phyloP scores from a whole-genome alignment of 768 basidiomycete genomes.

The Termitomyces sp. region DNA sequence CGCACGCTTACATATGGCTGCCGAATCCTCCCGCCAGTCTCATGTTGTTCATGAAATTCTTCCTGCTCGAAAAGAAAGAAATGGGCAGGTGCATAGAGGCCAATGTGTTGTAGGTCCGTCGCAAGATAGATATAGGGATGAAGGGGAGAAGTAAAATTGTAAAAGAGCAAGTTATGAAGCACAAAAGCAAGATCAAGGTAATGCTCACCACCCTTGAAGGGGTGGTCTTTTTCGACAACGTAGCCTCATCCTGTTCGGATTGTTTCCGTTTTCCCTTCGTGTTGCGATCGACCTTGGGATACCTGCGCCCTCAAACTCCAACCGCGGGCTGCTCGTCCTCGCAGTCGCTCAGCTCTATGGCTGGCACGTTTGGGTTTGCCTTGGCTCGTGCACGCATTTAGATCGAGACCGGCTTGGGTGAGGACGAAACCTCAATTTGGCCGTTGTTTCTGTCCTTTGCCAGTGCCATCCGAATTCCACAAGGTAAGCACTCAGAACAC shows the following conservation, averaged over 20 bases:
- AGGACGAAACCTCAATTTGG: slow-evolving; percentile 10
- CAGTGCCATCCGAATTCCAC: not conserved
- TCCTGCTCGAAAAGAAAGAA: slow-evolving; percentile 36
- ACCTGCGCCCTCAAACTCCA: slow-evolving; percentile 19
- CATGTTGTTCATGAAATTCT: slow-evolving; percentile 18
- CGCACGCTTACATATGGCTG: slow-evolving; percentile 33
- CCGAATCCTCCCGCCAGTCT: slow-evolving; percentile 12
- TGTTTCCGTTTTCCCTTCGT: slow-evolving; percentile 27
- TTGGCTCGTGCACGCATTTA: not conserved
- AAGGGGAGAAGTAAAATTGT: slow-evolving; percentile 25
- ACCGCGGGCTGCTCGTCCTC: slow-evolving; percentile 27
- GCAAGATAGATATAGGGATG: slow-evolving; percentile 53
- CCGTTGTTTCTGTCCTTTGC: no score
- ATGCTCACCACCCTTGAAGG: slow-evolving; percentile 29
- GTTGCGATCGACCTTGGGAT: slow-evolving; percentile 44
- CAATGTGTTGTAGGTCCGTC: slow-evolving; percentile 25
- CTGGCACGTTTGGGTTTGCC: slow-evolving; percentile 5
- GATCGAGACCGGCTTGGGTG: slow-evolving; percentile 10
- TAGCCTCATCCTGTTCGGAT: slow-evolving; percentile 26
- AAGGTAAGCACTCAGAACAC: not conserved
- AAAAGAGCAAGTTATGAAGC: not conserved
- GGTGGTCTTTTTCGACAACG: slow-evolving; percentile 34
- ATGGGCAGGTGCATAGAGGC: slow-evolving; percentile 65
- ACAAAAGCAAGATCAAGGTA: slow-evolving; percentile 42
- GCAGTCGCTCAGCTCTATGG: slow-evolving; percentile 51